phyloP scores from a whole-genome alignment of 331 rosid genomes.

The Quercus tomentella region DNA sequence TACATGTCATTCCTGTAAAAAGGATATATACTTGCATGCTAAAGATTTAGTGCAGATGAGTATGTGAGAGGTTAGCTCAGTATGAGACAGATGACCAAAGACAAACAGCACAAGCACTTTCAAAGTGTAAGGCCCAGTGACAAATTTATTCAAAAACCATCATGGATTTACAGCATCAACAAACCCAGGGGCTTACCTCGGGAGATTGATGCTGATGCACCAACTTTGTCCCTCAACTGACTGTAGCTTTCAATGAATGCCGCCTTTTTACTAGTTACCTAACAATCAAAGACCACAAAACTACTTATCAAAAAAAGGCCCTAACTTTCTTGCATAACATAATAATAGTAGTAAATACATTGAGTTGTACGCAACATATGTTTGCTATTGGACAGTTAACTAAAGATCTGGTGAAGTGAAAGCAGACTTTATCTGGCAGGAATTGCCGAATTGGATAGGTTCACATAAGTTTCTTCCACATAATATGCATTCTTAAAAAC shows the following conservation, averaged over 20 bases:
- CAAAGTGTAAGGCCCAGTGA: neutral
- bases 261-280: constrained; percentile 92
- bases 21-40: neutral
- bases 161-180: constrained; percentile 4
- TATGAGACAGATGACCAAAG: neutral
- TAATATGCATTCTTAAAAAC: neutral
- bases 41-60: neutral
- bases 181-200: constrained; percentile 44
- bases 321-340: neutral
- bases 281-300: constrained; percentile 10
- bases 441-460: neutral
- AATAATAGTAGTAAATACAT: neutral
- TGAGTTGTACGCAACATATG: neutral
- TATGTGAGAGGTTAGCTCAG: neutral
- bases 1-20: neutral
- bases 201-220: constrained; percentile 61
- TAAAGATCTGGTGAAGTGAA: neutral
- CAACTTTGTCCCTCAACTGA: constrained; percentile 68
- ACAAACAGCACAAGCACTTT: neutral
- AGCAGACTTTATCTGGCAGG: neutral
- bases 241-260: constrained; percentile 63
- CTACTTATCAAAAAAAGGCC: neutral
- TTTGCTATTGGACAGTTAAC: constrained; percentile 1
- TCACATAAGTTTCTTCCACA: constrained; percentile 12
- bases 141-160: neutral